Conservation (phyloP, 2,329 filamentous ascomycete genomes). For the Alternaria sp. region DNA sequence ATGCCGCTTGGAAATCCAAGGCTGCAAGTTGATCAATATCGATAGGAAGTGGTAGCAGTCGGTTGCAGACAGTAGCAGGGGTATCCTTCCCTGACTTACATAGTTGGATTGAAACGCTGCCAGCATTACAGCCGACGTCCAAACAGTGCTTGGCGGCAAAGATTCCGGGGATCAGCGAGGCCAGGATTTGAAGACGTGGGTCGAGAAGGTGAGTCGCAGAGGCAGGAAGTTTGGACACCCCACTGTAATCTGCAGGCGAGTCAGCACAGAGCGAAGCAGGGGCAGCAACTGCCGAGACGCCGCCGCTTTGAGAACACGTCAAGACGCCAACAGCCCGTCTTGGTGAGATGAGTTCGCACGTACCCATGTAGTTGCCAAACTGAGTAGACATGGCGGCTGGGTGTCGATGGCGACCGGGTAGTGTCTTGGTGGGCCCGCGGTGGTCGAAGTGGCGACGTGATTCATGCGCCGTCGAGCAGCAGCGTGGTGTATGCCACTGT, state of each 20-base stretch:
- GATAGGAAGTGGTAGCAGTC: conserved; percentile 40
- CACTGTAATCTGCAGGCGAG: conserved; percentile 49
- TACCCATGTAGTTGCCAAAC: conserved; percentile 48
- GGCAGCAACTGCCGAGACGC: conserved; percentile 32
- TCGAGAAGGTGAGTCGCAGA: conserved; percentile 51
- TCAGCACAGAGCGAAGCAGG: conserved; percentile 21
- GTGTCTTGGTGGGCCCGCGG: conserved; percentile 17
- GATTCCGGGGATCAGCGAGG: conserved; percentile 44
- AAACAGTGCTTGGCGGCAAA: conserved; percentile 49
- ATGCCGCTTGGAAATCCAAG: conserved; percentile 49
- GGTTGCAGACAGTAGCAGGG: conserved; percentile 37
- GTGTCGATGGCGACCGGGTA: conserved; percentile 36
- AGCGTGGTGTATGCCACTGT: conserved; percentile 20
- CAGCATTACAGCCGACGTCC: conserved; percentile 54
- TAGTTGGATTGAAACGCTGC: conserved; percentile 50
- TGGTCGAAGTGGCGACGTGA: conserved; percentile 30
- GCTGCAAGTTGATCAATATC: conserved; percentile 47
- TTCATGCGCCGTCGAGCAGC: conserved; percentile 25
- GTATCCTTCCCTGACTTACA: conserved; percentile 44
- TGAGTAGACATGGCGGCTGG: conserved; percentile 40
- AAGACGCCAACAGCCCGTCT: conserved; percentile 21
- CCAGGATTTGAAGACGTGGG: conserved; percentile 47
- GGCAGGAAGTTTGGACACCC: conserved; percentile 46
- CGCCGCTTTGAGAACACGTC: conserved; percentile 22
- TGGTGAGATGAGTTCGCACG: conserved; percentile 14